Evolutionary conservation across 148 eudicot genomes (phyloP).

Genomic region (Salicornia ramosissima): DNA sequence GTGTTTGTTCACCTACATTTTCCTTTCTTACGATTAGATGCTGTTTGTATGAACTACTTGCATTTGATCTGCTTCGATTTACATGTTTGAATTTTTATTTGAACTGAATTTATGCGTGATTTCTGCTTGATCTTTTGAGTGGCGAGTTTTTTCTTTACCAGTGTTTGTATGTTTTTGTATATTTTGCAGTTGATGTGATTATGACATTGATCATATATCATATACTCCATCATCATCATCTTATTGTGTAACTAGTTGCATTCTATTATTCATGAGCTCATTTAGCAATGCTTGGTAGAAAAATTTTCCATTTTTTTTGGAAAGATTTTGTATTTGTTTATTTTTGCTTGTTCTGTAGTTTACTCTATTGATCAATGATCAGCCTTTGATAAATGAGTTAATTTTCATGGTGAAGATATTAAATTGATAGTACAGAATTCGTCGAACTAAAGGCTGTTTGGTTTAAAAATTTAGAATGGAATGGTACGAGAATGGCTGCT

Average conservation of each 20-base stretch:
- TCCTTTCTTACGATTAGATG: neutral
- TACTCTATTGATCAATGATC: no score
- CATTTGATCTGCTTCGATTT: neutral
- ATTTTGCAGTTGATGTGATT: no score
- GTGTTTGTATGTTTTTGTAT: neutral
- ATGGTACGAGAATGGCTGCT: no score
- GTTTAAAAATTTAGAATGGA: no score
- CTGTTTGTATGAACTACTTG: neutral
- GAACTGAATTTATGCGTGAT: neutral
- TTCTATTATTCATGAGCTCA: neutral
- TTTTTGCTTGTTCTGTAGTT: no score
- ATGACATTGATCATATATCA: neutral
- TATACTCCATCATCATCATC: neutral
- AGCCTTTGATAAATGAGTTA: no score
- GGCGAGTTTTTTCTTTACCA: neutral
- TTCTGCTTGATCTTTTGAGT: conserved; percentile 1
- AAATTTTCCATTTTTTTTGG: no score
- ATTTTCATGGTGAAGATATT: no score
- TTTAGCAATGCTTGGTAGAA: no score
- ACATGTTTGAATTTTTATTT: neutral
- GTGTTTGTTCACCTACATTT: conserved; percentile 17
- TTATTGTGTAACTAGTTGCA: neutral
- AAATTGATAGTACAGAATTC: no score
- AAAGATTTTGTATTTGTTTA: neutral
- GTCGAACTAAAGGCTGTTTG: no score